These are phyloP conservation scores for Tritrichomonas foetus DNA, from an alignment of 208 protist genomes.

Conservation along the genomic window DNA sequence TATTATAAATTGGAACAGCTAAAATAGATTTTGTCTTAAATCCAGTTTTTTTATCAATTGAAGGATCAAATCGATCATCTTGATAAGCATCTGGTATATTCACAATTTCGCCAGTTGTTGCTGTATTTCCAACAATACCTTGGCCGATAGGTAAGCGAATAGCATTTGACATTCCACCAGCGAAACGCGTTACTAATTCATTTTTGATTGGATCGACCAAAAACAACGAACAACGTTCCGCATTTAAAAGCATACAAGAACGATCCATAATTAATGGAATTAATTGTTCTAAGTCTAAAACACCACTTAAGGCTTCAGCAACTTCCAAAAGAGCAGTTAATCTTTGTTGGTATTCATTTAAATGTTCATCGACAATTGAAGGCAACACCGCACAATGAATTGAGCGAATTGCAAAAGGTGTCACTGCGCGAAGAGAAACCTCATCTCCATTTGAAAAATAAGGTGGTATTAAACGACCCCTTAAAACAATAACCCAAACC, in stretches of 20 bases:
- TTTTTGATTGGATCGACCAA: constrained; percentile 42
- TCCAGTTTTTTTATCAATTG: constrained; percentile 56
- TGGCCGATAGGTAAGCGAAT: constrained; percentile 43
- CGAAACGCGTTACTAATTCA: constrained; percentile 28
- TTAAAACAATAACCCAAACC: background rate
- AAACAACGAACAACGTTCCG: constrained; percentile 46
- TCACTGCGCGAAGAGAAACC: background rate
- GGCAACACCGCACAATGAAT: background rate
- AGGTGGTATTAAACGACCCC: background rate
- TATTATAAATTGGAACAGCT: constrained; percentile 56
- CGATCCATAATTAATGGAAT: constrained; percentile 42
- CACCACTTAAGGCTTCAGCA: constrained; percentile 31
- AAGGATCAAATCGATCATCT: constrained; percentile 58
- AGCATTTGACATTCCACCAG: background rate
- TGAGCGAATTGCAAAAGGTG: background rate
- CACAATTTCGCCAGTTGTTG: constrained; percentile 50
- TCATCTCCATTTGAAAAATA: background rate
- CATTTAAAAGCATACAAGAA: constrained; percentile 32
- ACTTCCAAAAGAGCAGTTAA: constrained; percentile 40
- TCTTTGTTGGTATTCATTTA: background rate
- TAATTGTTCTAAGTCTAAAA: constrained; percentile 26
- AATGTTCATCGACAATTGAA: background rate
- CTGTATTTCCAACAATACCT: constrained; percentile 50
- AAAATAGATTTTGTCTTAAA: constrained; percentile 57
- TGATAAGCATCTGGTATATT: constrained; percentile 59